A percentile compares a stretch with the other conserved stretches of the same genome.
Conservation (phyloP, 306 rosid species). For the Cicer pinnatifidum region DNA sequence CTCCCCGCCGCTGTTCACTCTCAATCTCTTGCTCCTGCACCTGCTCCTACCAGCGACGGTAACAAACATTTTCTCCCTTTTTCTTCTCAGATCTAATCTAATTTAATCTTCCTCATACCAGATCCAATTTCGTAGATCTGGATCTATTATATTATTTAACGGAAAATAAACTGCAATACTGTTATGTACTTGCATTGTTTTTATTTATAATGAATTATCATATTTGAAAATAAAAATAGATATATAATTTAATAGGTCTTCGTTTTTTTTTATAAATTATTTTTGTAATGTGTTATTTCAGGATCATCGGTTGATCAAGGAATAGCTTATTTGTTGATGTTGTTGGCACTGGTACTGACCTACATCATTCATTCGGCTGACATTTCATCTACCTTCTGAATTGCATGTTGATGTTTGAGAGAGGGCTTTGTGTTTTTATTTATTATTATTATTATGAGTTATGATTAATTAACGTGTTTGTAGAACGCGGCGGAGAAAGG, state of each 20-base stretch:
- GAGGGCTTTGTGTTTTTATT: not conserved
- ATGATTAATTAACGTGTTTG: slow-evolving; percentile 15
- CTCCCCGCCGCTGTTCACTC: slow-evolving; percentile 60
- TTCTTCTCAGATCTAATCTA: slow-evolving; percentile 32
- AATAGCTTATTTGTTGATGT: slow-evolving; percentile 67
- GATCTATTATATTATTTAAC: not conserved
- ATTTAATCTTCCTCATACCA: not conserved
- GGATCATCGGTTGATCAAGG: slow-evolving; percentile 74
- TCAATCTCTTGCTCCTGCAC: slow-evolving; percentile 62
- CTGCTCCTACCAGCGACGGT: slow-evolving; percentile 80
- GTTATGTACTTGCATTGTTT: not conserved
- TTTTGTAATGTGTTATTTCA: slow-evolving; percentile 38
- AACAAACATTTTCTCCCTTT: not conserved
- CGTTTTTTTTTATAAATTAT: not conserved
- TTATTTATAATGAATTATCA: not conserved
- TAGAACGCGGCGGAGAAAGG: not conserved
- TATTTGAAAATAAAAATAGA: not conserved
- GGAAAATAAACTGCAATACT: too few relatives aligned
- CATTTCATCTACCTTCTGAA: slow-evolving; percentile 47
- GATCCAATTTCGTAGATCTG: slow-evolving; percentile 28
- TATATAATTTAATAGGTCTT: not conserved
- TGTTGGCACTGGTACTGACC: slow-evolving; percentile 62
- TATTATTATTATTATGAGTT: not conserved
- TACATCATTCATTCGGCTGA: slow-evolving; percentile 67
- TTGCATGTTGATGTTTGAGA: not conserved